Conservation (phyloP, 169 alveolate species). For the Plasmodium fragile region DNA sequence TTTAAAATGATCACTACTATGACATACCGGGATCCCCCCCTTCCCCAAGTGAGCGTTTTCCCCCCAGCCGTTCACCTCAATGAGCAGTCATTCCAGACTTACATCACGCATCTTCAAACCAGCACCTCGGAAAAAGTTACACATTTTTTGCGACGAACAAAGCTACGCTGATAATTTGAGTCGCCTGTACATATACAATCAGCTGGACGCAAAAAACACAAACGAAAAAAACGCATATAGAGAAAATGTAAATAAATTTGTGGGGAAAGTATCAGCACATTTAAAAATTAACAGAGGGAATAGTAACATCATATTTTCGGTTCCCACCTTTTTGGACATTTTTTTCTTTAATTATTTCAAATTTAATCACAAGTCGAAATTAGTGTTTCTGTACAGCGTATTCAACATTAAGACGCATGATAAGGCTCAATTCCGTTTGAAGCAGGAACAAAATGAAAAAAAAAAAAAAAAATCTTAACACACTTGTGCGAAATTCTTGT, state of each 20-base stretch:
- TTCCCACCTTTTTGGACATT: slow-evolving; percentile 56
- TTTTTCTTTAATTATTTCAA: slow-evolving; percentile 66
- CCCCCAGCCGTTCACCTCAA: slow-evolving; percentile 6
- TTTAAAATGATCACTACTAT: neutral
- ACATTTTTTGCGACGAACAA: slow-evolving; percentile 63
- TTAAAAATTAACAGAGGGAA: slow-evolving; percentile 53
- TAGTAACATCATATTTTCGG: slow-evolving; percentile 34
- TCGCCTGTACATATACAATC: slow-evolving; percentile 32
- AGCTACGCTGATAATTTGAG: slow-evolving; percentile 32
- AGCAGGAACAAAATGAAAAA: slow-evolving; percentile 8
- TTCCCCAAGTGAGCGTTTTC: neutral
- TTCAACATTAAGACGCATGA: slow-evolving; percentile 18
- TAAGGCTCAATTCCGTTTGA: neutral
- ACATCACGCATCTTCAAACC: slow-evolving; percentile 6
- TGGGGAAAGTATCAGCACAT: slow-evolving; percentile 58
- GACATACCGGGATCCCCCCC: neutral
- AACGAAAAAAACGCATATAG: slow-evolving; percentile 8
- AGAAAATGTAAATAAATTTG: slow-evolving; percentile 62
- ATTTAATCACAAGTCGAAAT: slow-evolving; percentile 36
- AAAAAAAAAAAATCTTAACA: slow-evolving; percentile 43
- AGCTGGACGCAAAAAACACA: slow-evolving; percentile 12
- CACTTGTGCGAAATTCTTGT: slow-evolving; percentile 43
- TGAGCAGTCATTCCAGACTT: slow-evolving; percentile 5
- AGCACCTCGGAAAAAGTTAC: slow-evolving; percentile 25
- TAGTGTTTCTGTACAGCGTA: slow-evolving; percentile 40